Evolutionary conservation across 2,329 filamentous ascomycete genomes (phyloP), one percentile per base, ranked within the genome.

Genomic region (Penicillium frequentans): DNA sequence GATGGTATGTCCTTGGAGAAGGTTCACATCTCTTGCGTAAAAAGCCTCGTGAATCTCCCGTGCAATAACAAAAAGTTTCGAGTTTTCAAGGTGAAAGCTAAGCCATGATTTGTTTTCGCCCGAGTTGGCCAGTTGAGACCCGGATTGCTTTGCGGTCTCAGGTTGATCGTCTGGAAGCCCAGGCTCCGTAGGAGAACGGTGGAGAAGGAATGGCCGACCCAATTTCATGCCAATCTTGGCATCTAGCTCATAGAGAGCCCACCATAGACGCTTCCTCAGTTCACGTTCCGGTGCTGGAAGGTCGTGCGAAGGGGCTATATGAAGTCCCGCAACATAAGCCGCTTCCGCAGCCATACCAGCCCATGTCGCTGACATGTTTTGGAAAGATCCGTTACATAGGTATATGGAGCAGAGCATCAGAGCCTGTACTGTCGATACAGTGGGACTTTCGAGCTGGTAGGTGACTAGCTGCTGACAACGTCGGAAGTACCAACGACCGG

Each of bases 241-340:
- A 50, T 85, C 83, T 16, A 83, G 65, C 1, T 72, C 69, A 63
- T 77, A 84, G 1, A 85, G 62, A 1, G 67, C 69, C 81, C 81
- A 84, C 82, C 82, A 85, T 13, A 84, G 57, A 0, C 81, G 73
- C 60, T 77, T 81, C 5, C 79, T 77, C 56, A 82, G 65, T 59
- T 83, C 81, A 19, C 73, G 62, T 49, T 79, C 67, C 0, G 57
- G 49, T 4, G 54, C 58, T 0, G 76, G 66, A 49, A 79, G 57
- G 48, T 66, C 59, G 9, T 59, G 54, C 0, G 75, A 68, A 1
- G 81, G 80, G 29, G 83, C 79, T 1, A 76, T 62, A 65, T 83
- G 80, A 4, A 84, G 68, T 0, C 81, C 81, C 0, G 83, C 65
- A 37, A 79, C 76, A 43, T 81, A 73, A 3, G 80, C 81, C 1